phyloP scores from a whole-genome alignment of 148 eudicot genomes.

The Diospyros kaki region DNA sequence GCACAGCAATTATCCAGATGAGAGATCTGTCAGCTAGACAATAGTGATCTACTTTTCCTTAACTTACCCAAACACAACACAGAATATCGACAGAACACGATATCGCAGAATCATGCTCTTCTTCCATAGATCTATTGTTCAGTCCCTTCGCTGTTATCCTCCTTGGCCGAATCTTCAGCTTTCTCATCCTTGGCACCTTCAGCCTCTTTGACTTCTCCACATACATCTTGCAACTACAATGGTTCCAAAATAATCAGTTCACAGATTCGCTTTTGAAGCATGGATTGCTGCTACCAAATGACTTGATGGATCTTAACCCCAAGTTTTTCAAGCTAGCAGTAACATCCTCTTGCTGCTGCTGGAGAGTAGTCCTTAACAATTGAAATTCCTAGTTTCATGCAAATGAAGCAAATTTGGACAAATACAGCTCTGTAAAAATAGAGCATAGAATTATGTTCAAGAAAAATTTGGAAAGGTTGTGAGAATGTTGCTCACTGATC shows the following conservation, averaged over 20 bases:
- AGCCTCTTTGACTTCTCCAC: slow-evolving; percentile 23
- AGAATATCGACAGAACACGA: not conserved
- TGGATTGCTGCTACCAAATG: not conserved
- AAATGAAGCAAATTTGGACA: not conserved
- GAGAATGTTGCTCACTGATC: slow-evolving; percentile 49
- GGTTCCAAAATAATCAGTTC: slow-evolving; percentile 7
- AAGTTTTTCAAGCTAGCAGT: slow-evolving; percentile 65
- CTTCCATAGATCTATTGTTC: slow-evolving; percentile 1
- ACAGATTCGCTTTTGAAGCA: not conserved
- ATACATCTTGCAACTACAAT: slow-evolving; percentile 51
- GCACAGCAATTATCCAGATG: not conserved
- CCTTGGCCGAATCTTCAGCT: slow-evolving; percentile 21
- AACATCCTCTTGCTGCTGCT: slow-evolving; percentile 93
- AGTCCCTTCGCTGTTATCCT: slow-evolving; percentile 14
- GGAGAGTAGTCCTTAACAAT: slow-evolving; percentile 76
- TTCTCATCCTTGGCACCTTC: slow-evolving; percentile 21
- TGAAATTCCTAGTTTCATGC: slow-evolving; percentile 62
- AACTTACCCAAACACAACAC: slow-evolving; percentile 4
- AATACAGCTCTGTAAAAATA: not conserved
- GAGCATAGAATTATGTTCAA: no score
- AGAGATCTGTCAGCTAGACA: slow-evolving; percentile 12
- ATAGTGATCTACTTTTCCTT: not conserved
- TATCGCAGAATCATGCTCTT: not conserved
- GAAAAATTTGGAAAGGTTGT: not conserved
- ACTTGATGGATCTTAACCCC: slow-evolving; percentile 48